Conservation (phyloP, 2,329 filamentous ascomycete genomes). For the Colletotrichum limetticola region DNA sequence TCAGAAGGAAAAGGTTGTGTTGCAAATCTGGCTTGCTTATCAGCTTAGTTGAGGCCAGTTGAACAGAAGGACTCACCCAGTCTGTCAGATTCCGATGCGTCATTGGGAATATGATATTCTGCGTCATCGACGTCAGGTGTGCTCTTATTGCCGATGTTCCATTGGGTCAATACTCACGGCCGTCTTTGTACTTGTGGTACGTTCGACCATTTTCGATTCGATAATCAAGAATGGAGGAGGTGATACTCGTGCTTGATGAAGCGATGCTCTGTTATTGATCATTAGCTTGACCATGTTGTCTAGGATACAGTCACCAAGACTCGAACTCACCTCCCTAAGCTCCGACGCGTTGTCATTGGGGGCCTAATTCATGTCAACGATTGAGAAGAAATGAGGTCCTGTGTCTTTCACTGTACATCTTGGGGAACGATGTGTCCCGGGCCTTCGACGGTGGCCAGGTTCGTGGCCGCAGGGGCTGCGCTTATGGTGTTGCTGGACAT, state of each 20-base stretch:
- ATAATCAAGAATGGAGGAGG: neutral
- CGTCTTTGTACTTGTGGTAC: conserved; percentile 3
- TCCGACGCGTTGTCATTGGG: neutral
- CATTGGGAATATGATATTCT: conserved; percentile 11
- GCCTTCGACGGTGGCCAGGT: neutral
- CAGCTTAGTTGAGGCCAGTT: neutral
- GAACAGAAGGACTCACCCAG: neutral
- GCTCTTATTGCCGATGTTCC: neutral
- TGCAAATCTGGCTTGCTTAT: conserved; percentile 44
- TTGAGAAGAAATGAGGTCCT: neutral
- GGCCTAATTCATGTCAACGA: neutral
- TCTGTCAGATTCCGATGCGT: neutral
- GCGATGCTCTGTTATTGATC: neutral
- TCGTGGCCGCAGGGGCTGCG: neutral
- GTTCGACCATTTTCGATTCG: conserved; percentile 1
- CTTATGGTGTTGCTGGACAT: neutral
- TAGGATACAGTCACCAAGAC: neutral
- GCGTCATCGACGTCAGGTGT: neutral
- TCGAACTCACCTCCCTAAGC: neutral
- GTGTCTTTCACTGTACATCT: neutral
- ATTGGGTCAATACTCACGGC: neutral
- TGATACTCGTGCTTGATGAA: neutral
- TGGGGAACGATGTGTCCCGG: neutral
- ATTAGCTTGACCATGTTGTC: neutral
- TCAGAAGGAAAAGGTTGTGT: conserved; percentile 47